Percentiles rank a stretch among this genome's conserved stretches.
These are phyloP conservation scores for Inga oerstediana DNA, from an alignment of 306 rosid species.

Conservation along the genomic window DNA sequence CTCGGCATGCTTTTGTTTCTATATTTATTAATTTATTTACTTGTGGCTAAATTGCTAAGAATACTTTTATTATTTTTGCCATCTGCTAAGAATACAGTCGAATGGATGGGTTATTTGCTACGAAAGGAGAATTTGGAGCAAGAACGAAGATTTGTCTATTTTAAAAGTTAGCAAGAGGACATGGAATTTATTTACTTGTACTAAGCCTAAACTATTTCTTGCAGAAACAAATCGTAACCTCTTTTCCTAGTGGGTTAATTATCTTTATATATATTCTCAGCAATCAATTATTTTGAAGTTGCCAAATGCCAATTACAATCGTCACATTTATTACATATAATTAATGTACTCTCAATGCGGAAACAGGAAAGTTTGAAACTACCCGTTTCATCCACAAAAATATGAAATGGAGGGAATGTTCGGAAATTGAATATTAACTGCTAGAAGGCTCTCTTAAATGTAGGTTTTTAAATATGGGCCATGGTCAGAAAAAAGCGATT, in stretches of 20 bases:
- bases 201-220: background rate
- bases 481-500: no score
- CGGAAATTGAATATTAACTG: no score
- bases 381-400: no score
- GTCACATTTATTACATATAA: no score
- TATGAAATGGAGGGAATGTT: no score
- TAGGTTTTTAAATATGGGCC: no score
- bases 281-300: no score
- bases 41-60: background rate
- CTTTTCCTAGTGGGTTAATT: background rate
- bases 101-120: background rate
- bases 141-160: background rate
- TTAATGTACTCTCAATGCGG: no score
- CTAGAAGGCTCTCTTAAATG: no score
- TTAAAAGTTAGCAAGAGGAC: background rate
- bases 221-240: background rate
- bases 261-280: background rate
- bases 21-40: background rate
- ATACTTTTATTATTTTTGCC: background rate
- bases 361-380: no score
- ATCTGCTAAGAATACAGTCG: background rate
- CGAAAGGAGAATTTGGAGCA: background rate
- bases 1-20: background rate
- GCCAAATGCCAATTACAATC: no score
- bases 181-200: background rate